A percentile compares a stretch with the other conserved stretches of the same genome.
phyloP scores from a whole-genome alignment of 306 rosid genomes.

The Casuarina equisetifolia region DNA sequence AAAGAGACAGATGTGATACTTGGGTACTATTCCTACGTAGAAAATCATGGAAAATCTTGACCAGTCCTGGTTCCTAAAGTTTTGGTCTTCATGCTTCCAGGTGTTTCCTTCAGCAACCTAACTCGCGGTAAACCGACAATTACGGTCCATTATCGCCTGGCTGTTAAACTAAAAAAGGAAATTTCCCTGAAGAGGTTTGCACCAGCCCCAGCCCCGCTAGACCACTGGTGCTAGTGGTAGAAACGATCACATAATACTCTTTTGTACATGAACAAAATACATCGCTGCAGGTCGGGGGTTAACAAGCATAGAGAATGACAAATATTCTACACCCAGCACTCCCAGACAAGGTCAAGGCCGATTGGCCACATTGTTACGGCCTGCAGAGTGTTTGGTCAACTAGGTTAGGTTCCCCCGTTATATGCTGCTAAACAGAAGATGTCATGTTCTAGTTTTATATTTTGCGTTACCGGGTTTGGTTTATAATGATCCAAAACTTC shows the following conservation, averaged over 20 bases:
- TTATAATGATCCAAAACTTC: not conserved
- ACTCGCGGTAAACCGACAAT: too few relatives aligned
- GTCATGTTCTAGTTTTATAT: not conserved
- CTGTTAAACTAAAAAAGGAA: too few relatives aligned
- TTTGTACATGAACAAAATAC: too few relatives aligned
- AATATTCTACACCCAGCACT: too few relatives aligned
- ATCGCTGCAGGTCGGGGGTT: too few relatives aligned
- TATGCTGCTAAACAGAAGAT: not conserved
- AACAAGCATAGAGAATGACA: not conserved
- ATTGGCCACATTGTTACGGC: not conserved
- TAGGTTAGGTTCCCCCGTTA: not conserved
- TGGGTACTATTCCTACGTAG: too few relatives aligned
- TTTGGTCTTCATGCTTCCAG: too few relatives aligned
- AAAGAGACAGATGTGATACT: not conserved
- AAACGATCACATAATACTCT: too few relatives aligned
- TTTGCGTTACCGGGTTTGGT: too few relatives aligned
- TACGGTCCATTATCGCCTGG: too few relatives aligned
- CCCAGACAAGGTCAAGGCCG: too few relatives aligned
- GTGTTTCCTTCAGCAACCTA: not conserved
- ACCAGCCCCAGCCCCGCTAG: conserved; percentile 41
- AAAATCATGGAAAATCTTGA: not conserved
- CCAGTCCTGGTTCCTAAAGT: not conserved
- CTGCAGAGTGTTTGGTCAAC: not conserved
- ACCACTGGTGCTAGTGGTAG: not conserved
- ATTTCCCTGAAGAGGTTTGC: not conserved